Conservation (phyloP, 768 basidiomycete genomes). For the Suillus clintonianus region DNA sequence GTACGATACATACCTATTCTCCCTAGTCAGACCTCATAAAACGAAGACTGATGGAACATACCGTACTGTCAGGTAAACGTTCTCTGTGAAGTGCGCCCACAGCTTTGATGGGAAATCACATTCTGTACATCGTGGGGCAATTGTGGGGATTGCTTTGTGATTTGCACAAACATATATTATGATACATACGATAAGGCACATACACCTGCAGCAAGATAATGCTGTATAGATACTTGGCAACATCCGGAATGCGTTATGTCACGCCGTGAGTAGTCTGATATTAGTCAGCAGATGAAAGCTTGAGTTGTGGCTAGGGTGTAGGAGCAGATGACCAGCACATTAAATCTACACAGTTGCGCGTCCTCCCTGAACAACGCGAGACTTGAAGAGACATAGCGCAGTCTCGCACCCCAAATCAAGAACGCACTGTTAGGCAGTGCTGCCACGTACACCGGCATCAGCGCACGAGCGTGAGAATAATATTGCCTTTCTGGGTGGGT, state of each 20-base stretch:
- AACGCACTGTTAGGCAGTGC: neutral
- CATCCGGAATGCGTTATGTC: neutral
- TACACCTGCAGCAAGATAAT: neutral
- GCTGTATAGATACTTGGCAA: neutral
- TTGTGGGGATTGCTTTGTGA: neutral
- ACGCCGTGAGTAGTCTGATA: neutral
- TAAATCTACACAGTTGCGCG: too few species aligned
- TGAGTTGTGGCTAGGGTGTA: neutral
- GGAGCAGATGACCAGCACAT: too few species aligned
- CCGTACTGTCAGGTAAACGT: neutral
- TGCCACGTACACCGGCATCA: neutral
- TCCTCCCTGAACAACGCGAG: too few species aligned
- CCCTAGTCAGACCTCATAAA: neutral
- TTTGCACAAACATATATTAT: neutral
- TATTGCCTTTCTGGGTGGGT: conserved; percentile 12
- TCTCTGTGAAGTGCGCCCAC: neutral
- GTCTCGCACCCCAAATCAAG: neutral
- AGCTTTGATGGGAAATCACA: neutral
- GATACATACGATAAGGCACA: neutral
- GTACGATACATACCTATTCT: neutral
- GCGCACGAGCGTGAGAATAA: conserved; percentile 13
- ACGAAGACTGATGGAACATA: neutral
- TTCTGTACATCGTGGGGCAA: too few species aligned
- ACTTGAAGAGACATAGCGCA: neutral
- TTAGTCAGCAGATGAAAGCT: neutral